phyloP scores from a whole-genome alignment of 495 filamentous ascomycete species.

The Penicillium lividum region DNA sequence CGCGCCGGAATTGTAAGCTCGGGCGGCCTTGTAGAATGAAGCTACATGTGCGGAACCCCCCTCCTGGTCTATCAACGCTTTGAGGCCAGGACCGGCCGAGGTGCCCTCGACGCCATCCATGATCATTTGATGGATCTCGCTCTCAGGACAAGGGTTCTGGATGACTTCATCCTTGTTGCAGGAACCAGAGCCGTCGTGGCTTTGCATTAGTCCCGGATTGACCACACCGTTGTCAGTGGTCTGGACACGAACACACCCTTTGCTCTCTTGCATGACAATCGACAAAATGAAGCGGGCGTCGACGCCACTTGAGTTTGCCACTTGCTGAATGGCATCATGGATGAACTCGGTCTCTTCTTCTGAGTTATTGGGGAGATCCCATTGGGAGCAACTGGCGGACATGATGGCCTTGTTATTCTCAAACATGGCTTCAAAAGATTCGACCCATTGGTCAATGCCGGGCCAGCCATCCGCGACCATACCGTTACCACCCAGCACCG shows the following conservation, averaged over 20 bases:
- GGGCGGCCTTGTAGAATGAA: constrained; percentile 51
- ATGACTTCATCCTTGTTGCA: constrained; percentile 41
- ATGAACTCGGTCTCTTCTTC: constrained; percentile 42
- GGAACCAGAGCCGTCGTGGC: constrained; percentile 45
- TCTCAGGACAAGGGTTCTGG: constrained; percentile 46
- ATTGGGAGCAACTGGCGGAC: constrained; percentile 43
- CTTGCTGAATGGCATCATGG: constrained; percentile 38
- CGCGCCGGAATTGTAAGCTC: constrained; percentile 60
- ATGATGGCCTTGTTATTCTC: constrained; percentile 44
- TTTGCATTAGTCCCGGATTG: constrained; percentile 60
- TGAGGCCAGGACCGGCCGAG: constrained; percentile 43
- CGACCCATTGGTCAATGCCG: constrained; percentile 14
- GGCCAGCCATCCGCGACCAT: constrained; percentile 26
- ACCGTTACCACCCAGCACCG: constrained; percentile 26
- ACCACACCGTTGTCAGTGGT: constrained; percentile 44
- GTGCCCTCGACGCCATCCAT: constrained; percentile 46
- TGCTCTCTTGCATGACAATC: constrained; percentile 59
- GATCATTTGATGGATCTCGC: constrained; percentile 50
- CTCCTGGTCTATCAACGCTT: constrained; percentile 30
- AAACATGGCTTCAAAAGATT: constrained; percentile 31
- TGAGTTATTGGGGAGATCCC: constrained; percentile 37
- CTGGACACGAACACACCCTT: constrained; percentile 55
- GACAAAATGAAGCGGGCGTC: constrained; percentile 61
- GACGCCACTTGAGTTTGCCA: constrained; percentile 37
- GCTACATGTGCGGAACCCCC: constrained; percentile 33